Percentiles rank a stretch among this genome's conserved stretches.
Conservation (phyloP, 192 early-diverging fungal genomes). For the Coemansia sp. region DNA sequence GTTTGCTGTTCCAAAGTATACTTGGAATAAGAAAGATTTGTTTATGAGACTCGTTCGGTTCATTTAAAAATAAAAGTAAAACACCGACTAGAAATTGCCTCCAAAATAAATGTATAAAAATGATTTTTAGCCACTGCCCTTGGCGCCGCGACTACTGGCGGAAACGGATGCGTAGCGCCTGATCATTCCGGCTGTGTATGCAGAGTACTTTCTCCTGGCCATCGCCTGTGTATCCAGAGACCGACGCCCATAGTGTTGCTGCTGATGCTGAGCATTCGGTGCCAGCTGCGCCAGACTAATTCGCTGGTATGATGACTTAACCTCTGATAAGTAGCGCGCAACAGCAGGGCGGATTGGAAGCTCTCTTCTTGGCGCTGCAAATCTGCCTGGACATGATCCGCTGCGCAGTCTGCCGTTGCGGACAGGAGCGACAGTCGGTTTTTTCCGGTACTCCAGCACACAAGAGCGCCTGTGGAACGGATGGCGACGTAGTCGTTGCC, state of each 20-base stretch:
- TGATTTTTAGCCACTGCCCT: neutral
- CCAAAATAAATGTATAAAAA: too few species aligned
- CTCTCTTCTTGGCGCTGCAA: slow-evolving; percentile 8
- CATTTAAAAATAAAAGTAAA: neutral
- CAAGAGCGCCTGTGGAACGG: slow-evolving; percentile 12
- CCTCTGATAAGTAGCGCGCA: slow-evolving; percentile 25
- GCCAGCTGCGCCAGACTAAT: slow-evolving; percentile 34
- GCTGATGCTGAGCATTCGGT: neutral
- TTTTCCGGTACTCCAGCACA: slow-evolving; percentile 1
- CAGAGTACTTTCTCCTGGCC: neutral
- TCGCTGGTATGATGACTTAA: slow-evolving; percentile 29
- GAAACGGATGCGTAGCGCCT: slow-evolving; percentile 2
- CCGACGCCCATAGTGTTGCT: slow-evolving; percentile 3
- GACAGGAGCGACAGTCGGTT: neutral
- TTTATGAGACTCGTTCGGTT: too few species aligned
- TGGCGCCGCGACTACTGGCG: neutral
- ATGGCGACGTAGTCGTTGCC: neutral
- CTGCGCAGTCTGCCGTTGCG: slow-evolving; percentile 5
- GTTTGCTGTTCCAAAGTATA: too few species aligned
- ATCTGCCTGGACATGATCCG: slow-evolving; percentile 17
- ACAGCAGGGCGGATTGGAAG: slow-evolving; percentile 27
- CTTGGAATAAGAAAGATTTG: too few species aligned
- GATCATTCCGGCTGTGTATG: neutral
- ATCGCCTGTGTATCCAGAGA: slow-evolving; percentile 18
- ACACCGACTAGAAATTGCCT: too few species aligned